Base-by-base conservation (phyloP, 192 early-diverging fungal species). In the Mortierella alpina region DNA sequence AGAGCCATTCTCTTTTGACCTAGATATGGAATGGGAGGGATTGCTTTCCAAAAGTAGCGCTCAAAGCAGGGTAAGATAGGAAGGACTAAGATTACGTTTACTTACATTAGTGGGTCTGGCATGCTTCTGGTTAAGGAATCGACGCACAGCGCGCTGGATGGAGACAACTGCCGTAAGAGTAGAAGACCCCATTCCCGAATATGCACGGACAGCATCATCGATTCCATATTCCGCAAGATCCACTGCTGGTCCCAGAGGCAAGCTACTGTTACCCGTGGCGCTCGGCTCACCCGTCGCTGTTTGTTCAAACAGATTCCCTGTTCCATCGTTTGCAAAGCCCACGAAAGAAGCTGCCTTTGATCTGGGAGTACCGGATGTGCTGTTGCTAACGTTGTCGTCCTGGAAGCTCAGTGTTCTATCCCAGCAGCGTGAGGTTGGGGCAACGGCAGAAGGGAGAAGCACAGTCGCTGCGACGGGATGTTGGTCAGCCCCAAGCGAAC, bases 141-240 rank as follows among this genome's bases (percentile, higher is more conserved):
- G 20, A 67, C 78, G 82, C 39, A 83, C 53, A 44, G 76, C 83
- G 55, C 85, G 84, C 61, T 84, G 81, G 31, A 69, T 55, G 23
- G 65, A 62, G 15, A 77, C 17, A 46, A 51, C 66, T 31, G 84
- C 84, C 17, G 51, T 48, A 17, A 75, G 18, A 13, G 53, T 15
- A 23, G 18, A 39, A 59, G 15, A 59, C 7, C 22, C 15, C n/a
- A 56, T 31, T 31, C 31, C 31, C 31, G 31, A 31, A 31, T 31
- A 31, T 31, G 17, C 44, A 6, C 47, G 44, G 11, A 22, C 45
- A n/a, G 15, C 53, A 42, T 45, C 53, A 18, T 20, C 17, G 53
- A 55, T 66, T 83, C 75, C 70, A 68, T 31, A 41, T 67, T 60
- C 52, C n/a, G 70, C 41, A 56, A 63, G 58, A 15, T 57, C 49